These are phyloP conservation scores for Lizonia empirigonia DNA, from an alignment of 2,329 filamentous ascomycete species.

Conservation along the genomic window DNA sequence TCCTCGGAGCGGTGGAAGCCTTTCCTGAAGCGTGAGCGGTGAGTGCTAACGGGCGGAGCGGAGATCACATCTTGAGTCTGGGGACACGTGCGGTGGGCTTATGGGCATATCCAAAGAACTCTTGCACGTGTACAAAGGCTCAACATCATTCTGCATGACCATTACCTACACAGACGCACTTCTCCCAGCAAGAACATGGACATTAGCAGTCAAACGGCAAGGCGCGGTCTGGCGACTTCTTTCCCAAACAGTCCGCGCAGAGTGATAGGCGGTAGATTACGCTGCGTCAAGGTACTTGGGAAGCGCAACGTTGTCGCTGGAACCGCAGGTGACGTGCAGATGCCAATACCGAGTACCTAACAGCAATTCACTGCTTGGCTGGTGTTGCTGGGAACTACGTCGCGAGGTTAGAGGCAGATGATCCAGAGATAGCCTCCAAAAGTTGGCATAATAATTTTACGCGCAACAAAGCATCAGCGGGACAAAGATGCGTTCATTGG, in stretches of 20 bases:
- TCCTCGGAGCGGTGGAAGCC: conserved; percentile 28
- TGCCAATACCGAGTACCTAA: conserved; percentile 43
- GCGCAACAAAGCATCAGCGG: conserved; percentile 33
- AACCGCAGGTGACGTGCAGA: conserved; percentile 35
- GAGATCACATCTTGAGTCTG: conserved; percentile 24
- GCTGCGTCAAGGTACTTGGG: conserved; percentile 22
- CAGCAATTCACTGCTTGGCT: conserved; percentile 44
- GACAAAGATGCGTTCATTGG: conserved; percentile 33
- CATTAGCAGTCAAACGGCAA: conserved; percentile 12
- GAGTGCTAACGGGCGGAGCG: conserved; percentile 31
- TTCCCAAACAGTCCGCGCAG: conserved; percentile 13
- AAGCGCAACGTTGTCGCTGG: conserved; percentile 14
- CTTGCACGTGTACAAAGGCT: neutral
- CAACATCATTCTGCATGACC: conserved; percentile 6
- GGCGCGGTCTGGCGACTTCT: conserved; percentile 17
- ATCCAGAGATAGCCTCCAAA: conserved; percentile 29
- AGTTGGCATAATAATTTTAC: conserved; percentile 45
- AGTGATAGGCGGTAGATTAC: conserved; percentile 25
- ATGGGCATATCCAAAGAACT: conserved; percentile 7
- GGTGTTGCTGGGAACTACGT: conserved; percentile 21
- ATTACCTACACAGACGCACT: conserved; percentile 9
- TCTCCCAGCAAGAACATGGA: conserved; percentile 12
- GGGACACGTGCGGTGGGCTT: conserved; percentile 27
- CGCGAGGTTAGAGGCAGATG: conserved; percentile 26
- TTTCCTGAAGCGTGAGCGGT: conserved; percentile 33